A percentile compares a stretch with the other conserved stretches of the same genome.
Evolutionary conservation across 129 eudicot species (phyloP).

Genomic region (Escallonia herrerae): DNA sequence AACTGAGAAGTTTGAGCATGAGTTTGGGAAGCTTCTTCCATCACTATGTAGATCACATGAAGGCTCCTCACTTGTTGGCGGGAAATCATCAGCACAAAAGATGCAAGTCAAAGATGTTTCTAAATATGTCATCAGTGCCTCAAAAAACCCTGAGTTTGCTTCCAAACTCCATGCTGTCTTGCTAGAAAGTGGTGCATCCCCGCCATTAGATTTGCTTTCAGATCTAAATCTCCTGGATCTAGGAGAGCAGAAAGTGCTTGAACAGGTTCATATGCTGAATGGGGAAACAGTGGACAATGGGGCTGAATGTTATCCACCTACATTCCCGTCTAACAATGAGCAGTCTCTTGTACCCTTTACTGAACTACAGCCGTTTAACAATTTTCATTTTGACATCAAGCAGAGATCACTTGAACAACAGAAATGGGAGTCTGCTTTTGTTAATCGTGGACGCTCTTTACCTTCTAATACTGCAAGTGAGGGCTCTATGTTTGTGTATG

Average conservation of each 20-base stretch:
- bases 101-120: constrained; percentile 53
- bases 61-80: constrained; percentile 22
- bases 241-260: constrained; percentile 32
- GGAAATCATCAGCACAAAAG: constrained; percentile 51
- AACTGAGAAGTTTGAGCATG: constrained; percentile 43
- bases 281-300: constrained; percentile 24
- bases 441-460: constrained; percentile 11
- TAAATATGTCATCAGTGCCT: constrained; percentile 47
- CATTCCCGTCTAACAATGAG: constrained; percentile 26
- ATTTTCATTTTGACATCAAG: neutral
- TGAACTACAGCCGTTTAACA: constrained; percentile 17
- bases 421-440: constrained; percentile 13
- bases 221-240: constrained; percentile 19
- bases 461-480: constrained; percentile 23
- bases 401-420: constrained; percentile 9
- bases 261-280: constrained; percentile 20
- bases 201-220: constrained; percentile 34
- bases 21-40: constrained; percentile 38
- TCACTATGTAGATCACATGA: constrained; percentile 34
- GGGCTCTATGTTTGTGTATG: constrained; percentile 7
- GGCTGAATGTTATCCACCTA: constrained; percentile 13
- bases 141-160: constrained; percentile 68
- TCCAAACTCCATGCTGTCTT: constrained; percentile 54
- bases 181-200: constrained; percentile 36
- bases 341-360: constrained; percentile 33